These are phyloP conservation scores for Colletotrichum paranaense DNA, from an alignment of 2,329 filamentous ascomycete species.

Conservation along the genomic window DNA sequence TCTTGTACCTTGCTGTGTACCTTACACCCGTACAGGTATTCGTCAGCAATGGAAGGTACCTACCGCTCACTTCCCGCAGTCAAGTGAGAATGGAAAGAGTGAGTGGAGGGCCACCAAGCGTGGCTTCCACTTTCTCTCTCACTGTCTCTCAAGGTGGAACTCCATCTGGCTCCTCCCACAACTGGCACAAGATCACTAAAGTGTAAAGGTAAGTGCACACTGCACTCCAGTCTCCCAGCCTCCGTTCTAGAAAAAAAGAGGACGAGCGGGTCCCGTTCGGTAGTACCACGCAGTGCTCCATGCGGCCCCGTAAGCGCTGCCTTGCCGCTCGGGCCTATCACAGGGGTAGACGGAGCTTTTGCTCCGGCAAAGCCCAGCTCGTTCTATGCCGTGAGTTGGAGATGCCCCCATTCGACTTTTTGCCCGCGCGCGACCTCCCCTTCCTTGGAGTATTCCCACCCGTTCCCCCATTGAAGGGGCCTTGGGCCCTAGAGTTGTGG, in stretches of 20 bases:
- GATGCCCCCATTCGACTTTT: conserved; percentile 14
- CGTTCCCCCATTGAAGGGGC: neutral
- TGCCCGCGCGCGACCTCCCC: neutral
- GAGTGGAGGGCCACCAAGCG: neutral
- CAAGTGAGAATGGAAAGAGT: neutral
- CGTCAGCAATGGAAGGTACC: too few relatives aligned
- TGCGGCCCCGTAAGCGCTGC: conserved; percentile 32
- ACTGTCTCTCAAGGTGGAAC: neutral
- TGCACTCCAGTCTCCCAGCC: neutral
- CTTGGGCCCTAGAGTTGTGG: conserved; percentile 8
- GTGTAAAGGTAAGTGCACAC: neutral
- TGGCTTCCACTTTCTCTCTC: neutral
- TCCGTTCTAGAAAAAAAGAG: neutral
- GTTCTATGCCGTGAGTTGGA: conserved; percentile 6
- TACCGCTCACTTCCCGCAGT: neutral
- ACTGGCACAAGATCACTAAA: neutral
- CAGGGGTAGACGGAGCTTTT: conserved; percentile 30
- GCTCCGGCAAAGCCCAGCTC: conserved; percentile 31
- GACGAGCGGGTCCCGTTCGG: conserved; percentile 18
- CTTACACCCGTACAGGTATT: too few relatives aligned
- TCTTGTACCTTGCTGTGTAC: neutral
- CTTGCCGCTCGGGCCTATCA: conserved; percentile 33
- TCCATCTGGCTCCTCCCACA: neutral
- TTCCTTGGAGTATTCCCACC: neutral
- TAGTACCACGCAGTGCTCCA: conserved; percentile 24